These are phyloP conservation scores for Balamuthia mandrillaris DNA, from an alignment of 208 protist species.

Conservation along the genomic window DNA sequence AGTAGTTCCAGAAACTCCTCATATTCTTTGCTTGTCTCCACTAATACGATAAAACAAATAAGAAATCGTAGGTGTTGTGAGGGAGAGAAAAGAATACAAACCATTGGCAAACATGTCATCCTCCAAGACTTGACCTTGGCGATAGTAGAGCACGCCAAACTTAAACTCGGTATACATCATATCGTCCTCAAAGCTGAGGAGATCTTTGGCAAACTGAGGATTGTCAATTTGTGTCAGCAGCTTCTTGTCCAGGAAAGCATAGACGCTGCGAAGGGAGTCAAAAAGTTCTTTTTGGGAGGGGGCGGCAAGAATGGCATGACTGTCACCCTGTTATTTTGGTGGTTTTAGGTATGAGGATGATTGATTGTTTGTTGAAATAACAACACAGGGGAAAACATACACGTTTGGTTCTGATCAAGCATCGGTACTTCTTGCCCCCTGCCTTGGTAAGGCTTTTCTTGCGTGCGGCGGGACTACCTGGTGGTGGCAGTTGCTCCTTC, in stretches of 20 bases:
- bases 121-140: constrained; percentile 34
- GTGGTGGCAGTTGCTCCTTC: no score
- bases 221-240: not conserved
- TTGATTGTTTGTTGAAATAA: no score
- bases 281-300: not conserved
- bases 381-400: not conserved
- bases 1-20: constrained; percentile 51
- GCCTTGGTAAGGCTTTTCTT: constrained; percentile 14
- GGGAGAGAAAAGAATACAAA: no score
- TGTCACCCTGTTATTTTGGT: constrained; percentile 10
- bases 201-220: not conserved
- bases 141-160: constrained; percentile 60
- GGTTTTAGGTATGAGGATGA: no score
- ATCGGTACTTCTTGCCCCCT: constrained; percentile 14
- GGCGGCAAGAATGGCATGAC: not conserved
- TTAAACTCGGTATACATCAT: constrained; percentile 51
- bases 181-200: not conserved
- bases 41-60: not conserved
- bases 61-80: not conserved
- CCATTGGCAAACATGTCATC: constrained; percentile 58
- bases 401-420: not conserved
- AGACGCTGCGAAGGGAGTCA: not conserved
- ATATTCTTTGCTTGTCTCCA: constrained; percentile 27
- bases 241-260: not conserved
- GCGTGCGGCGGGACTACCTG: not conserved